Evolutionary conservation across 2,329 filamentous ascomycete species (phyloP), one percentile per base, ranked within the genome.

Genomic region (Beauveria scarabaeidicola): DNA sequence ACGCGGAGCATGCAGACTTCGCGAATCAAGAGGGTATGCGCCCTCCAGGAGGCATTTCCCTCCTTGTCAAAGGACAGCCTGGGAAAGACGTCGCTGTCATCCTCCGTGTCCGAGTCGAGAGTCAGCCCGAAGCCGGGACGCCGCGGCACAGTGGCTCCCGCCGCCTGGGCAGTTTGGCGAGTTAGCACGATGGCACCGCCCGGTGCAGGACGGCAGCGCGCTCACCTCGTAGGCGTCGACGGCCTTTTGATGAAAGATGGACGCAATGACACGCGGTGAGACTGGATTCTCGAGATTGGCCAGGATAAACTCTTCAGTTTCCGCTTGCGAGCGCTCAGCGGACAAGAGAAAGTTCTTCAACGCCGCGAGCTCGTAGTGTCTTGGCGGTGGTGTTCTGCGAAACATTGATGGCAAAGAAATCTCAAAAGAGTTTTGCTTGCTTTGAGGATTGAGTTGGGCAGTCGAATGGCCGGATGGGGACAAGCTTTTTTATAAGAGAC

Each of bases 1-100:
- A 71, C 48, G 54, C 64, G 67, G n/a, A 73, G 63, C 67, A 73
- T 72, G 60, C 69, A 72, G 1, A 66, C 59, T 58, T 73, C 70
- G 1, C 70, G 69, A 32, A 69, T 64, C 15, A 66, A 62, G 15
- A 72, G 62, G 1, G 70, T 72, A 1, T 17, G 23, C 1, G 70
- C 69, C 3, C 23, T 58, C 69, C 69, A 72, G 19, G 53, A 60
- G 0, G 51, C n/a, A 5, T 61, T 50, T 1, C 46, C n/a, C 13
- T 62, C 46, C 1, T 52, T 53, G 5, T 65, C 21, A 27, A 71
- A 50, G 5, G 50, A 38, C 19, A 52, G 6, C 17, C 50, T 19
- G 3, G 52, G 38, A 29, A 43, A 54, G 23, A 36, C 32, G 50
- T 27, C 46, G 19, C 23, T 47, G 25, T 51, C 47, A 10, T 15